Evolutionary conservation across 2,329 filamentous ascomycete species (phyloP), one percentile per base, ranked within the genome.

Genomic region (Botrytis galanthina): DNA sequence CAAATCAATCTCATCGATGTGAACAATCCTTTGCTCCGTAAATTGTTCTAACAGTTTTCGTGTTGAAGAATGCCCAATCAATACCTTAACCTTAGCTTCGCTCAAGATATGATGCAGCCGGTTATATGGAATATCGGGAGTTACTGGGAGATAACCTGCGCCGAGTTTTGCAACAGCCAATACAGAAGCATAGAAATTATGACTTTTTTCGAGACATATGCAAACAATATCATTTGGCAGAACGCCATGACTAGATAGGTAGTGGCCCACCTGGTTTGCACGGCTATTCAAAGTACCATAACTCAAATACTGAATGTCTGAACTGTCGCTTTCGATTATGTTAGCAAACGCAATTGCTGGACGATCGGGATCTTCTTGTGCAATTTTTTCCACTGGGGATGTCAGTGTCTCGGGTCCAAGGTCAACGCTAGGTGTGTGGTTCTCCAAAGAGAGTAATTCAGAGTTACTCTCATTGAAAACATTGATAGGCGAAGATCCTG

Each of bases 111-210:
- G 83, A 4, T 84, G 80, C 0, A 92, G 83, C 69, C 93, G 86
- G 16, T 89, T 86, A 0, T 79, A 35, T 0, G 94, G 93, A 0
- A 91, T 92, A n/a, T 87, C 89, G 0, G 93, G 92, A 0, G 93
- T 86, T 6, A 97, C 85, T 0, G 94, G 93, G n/a, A 97, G 83
- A 79, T 97, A 96, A 12, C 90, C 93, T 78, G 90, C 91, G 14
- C 93, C 93, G 8, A 89, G 84, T 78, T 97, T 97, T 46, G 93
- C 81, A 35, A 91, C 87, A 1, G 89, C 94, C 44, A 97, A 84
- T 39, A 97, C 93, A 0, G 90, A 86, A 42, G 90, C 85, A 79
- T 97, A 97, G 0, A 97, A 83, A 39, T 89, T 81, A 1, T 89
- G 81, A 0, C 91, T 95, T 80, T 96, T 97, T 35, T 95, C 88